Base-by-base conservation (phyloP, 108 stramenopile species). In the Ochromonas danica region DNA sequence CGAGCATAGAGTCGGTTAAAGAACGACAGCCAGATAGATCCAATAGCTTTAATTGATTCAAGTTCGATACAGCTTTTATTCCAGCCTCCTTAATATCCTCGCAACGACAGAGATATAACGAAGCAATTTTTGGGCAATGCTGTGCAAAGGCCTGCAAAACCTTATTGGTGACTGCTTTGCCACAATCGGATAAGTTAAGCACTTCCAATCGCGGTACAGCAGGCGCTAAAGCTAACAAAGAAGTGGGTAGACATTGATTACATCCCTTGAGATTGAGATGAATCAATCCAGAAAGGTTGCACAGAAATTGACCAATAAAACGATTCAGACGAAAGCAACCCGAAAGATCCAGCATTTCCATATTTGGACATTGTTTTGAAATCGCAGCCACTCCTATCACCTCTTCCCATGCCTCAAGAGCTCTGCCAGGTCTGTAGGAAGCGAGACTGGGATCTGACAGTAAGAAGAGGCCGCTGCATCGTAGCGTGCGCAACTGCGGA, bases 271-370 rank as follows among this genome's bases (percentile, higher is more conserved):
- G 3, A 41, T 33, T 75, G 3, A 75, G 10, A 35, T 39, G 14
- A 14, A 6, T 27, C 72, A 75, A 36, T 35, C 41, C 10, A 14
- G 43, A 35, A 27, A 75, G 25, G 3, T 3, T 42, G 17, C 14
- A 6, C 36, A 75, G 10, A 75, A 6, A 28, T 27, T 75, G 10
- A 6, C 10, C 3, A 14, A 75, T 6, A 31, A 42, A 6, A 41
- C 6, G 6, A 25, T 75, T 75, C 40, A 75, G 72, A 36, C 72
- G 72, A 36, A 75, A 75, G 31, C 72, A 75, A 27, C 72, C 72
- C 10, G 72, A 75, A 14, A 75, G 27, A 42, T 75, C 72, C 28
- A 75, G 25, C 28, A n/a, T 25, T 41, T 45, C 51, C 25, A 75
- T 38, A 27, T 75, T 27, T 45, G 72, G 72, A 36, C 72, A 75